Base-by-base conservation (phyloP, 108 stramenopile genomes). In the Cylindrotheca closterium region DNA sequence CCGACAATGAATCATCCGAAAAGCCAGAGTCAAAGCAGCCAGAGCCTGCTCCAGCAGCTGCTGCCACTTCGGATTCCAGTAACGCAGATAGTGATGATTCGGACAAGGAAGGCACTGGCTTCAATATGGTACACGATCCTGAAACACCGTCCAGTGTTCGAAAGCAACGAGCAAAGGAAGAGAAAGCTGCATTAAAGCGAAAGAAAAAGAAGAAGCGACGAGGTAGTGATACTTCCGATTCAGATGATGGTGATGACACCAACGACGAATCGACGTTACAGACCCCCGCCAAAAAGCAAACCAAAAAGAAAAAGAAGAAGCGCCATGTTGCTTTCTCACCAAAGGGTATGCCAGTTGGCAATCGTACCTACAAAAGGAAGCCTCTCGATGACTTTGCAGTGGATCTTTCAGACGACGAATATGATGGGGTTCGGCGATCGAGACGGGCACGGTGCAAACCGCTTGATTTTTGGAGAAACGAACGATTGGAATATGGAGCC, bases 391-490 rank as follows among this genome's bases (percentile, higher is more conserved):
- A 88, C 42, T 77, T 65, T 31, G n/a, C n/a, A n/a, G 87, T 81
- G 46, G 80, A 84, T 27, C 60, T 55, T 23, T 64, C 77, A 8
- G 82, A 79, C 4, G 70, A 76, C 4, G 71, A 72, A 61, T 81
- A 60, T 23, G 52, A 71, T 47, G 73, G 65, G 28, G 51, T 72
- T 8, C 83, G 92, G 26, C 58, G 92, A 55, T 88, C 86, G 0
- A 60, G 65, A 47, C 77, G 95, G 22, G 73, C 77, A 15, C 70
- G 60, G 30, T 72, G 75, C 47, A 45, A 70, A 47, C 91, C 91
- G 34, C 63, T 96, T 17, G 79, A 82, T 56, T 97, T 67, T 58
- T 97, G 96, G 96, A 94, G 91, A 71, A 88, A 86, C 67, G 96
- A 97, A 72, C 76, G 83, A 53, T 27, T 83, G n/a, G 75, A 87